Base-by-base conservation (phyloP, 805 yeast genomes). In the Suhomyces tanzawaensis region DNA sequence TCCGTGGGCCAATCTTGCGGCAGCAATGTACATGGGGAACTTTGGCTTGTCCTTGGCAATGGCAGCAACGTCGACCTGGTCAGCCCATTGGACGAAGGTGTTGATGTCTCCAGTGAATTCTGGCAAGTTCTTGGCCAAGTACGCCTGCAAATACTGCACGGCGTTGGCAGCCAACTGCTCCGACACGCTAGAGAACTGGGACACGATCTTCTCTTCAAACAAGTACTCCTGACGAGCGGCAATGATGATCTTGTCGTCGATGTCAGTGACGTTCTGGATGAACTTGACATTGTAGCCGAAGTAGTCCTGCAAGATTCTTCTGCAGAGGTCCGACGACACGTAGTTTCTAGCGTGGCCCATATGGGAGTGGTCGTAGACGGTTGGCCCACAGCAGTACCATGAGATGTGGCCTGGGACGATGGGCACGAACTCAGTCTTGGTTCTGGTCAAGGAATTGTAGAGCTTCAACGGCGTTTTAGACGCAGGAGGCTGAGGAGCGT, bases 311-410 rank as follows among this genome's bases (percentile, higher is more conserved):
- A 93, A 59, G 35, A 93, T 77, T 50, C 99, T 76, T 60, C 99
- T 80, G 58, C 89, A 85, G 57, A 93, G 88, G 61, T 93, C 99
- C 37, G 85, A 86, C 7, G 96, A 79, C 34, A 93, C 98, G 55
- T 93, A 93, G 65, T 93, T 93, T 62, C 99, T 75, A 11, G 99
- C 99, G 61, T 93, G 99, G 16, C 99, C 99, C 97, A 93, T 89
- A 58, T 93, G 99, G 36, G 90, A 79, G 23, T 93, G 80, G 63
- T 93, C 96, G 57, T 93, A 93, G 12, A 93, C 99, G 0, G 99
- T 93, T 9, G 99, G 99, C 4, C 99, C 99, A 74, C 99, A 93
- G 41, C 89, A 85, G 68, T 93, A 93, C 99, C 99, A 93, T 1
- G 89, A 76, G 34, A 93, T 85, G 42, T 74, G 76, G 43, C 77